A percentile compares a stretch with the other conserved stretches of the same genome.
Evolutionary conservation across 768 basidiomycete species (phyloP).

Genomic region (Agrocybe chaxingu): DNA sequence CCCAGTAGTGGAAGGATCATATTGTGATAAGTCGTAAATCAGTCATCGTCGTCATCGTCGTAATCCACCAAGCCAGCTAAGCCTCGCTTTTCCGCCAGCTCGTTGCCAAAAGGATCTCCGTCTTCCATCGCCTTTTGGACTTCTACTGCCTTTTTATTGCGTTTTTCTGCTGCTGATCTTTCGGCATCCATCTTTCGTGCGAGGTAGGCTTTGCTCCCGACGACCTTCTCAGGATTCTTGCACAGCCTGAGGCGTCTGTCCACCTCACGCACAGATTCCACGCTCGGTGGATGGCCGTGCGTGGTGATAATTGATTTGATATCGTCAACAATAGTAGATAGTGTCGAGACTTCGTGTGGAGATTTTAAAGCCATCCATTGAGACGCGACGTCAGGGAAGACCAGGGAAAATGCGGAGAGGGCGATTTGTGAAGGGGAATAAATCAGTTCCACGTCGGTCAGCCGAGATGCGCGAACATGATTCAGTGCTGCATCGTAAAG

Average conservation of each 20-base stretch:
- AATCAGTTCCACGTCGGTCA: constrained; percentile 89
- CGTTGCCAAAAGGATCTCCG: constrained; percentile 71
- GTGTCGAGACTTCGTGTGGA: constrained; percentile 10
- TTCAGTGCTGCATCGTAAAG: constrained; percentile 65
- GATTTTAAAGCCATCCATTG: constrained; percentile 53
- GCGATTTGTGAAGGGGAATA: constrained; percentile 95
- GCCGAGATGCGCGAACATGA: constrained; percentile 73
- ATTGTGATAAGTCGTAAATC: neutral
- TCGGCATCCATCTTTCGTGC: constrained; percentile 73
- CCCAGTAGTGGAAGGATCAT: neutral
- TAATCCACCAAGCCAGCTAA: constrained; percentile 63
- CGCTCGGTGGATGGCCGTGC: constrained; percentile 61
- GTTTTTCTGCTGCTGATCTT: constrained; percentile 63
- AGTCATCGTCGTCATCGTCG: constrained; percentile 33
- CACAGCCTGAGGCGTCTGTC: constrained; percentile 84
- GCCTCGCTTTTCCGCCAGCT: constrained; percentile 35
- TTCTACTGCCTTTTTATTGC: constrained; percentile 57
- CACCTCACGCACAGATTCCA: constrained; percentile 84
- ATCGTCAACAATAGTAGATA: constrained; percentile 35
- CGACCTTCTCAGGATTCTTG: constrained; percentile 95
- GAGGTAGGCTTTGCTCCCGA: constrained; percentile 81
- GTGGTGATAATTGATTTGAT: constrained; percentile 55
- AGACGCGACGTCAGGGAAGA: constrained; percentile 53
- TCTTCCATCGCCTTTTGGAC: constrained; percentile 41
- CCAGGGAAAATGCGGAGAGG: constrained; percentile 70